These are phyloP conservation scores for Termitomyces eurrhizus DNA, from an alignment of 768 basidiomycete species.

Conservation along the genomic window DNA sequence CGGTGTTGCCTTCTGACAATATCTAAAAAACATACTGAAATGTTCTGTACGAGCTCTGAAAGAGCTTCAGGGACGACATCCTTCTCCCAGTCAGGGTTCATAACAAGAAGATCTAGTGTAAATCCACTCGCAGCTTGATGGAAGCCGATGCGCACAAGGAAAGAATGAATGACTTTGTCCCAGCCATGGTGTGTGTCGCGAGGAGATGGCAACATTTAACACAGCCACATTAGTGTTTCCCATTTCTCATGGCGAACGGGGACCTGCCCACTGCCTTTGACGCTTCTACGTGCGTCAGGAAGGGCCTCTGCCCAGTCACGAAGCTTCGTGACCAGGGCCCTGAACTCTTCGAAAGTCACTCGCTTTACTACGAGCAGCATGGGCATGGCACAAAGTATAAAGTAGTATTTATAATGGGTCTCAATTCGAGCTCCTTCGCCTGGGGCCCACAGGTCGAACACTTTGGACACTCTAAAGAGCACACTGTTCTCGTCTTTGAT, in stretches of 20 bases:
- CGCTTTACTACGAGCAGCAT: conserved; percentile 78
- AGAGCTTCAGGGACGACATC: conserved; percentile 54
- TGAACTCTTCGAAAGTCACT: conserved; percentile 57
- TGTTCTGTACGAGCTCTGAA: conserved; percentile 41
- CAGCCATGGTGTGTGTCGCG: conserved; percentile 48
- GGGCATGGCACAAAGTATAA: conserved; percentile 58
- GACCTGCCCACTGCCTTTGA: conserved; percentile 50
- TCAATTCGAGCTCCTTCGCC: conserved; percentile 60
- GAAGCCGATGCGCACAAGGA: conserved; percentile 52
- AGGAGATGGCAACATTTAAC: conserved; percentile 25
- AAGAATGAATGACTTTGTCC: conserved; percentile 54
- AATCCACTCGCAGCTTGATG: conserved; percentile 59
- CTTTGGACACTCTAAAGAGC: conserved; percentile 51
- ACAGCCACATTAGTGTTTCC: background rate
- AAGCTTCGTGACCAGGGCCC: conserved; percentile 41
- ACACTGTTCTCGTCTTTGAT: conserved; percentile 72
- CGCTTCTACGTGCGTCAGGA: conserved; percentile 55
- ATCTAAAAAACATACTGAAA: conserved; percentile 39
- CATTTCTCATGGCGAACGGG: conserved; percentile 1
- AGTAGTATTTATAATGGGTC: conserved; percentile 75
- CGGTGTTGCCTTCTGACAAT: background rate
- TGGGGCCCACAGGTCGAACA: conserved; percentile 65
- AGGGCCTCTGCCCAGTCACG: conserved; percentile 76
- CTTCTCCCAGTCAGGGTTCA: conserved; percentile 64
- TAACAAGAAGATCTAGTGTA: conserved; percentile 66